A percentile compares a stretch with the other conserved stretches of the same genome.
Conservation (phyloP, 2,329 filamentous ascomycete species). For the Diaporthe sp. region DNA sequence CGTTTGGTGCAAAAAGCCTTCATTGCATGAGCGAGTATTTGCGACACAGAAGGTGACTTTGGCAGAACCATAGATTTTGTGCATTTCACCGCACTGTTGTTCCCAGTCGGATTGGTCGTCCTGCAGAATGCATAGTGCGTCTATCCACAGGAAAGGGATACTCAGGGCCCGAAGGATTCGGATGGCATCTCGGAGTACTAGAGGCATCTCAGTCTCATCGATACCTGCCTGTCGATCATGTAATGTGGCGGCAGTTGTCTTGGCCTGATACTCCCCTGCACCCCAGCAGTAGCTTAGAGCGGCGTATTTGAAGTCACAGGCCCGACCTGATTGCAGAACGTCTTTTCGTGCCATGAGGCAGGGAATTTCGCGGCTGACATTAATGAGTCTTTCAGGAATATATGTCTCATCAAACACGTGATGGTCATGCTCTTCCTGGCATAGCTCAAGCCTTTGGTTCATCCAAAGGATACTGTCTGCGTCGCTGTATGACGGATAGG, state of each 20-base stretch:
- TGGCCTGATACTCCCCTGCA: background rate
- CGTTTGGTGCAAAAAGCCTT: background rate
- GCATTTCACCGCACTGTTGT: background rate
- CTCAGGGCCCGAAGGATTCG: background rate
- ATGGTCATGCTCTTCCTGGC: background rate
- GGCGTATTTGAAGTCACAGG: background rate
- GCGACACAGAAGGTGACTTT: background rate
- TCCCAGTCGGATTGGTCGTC: background rate
- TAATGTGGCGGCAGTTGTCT: background rate
- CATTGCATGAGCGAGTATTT: background rate
- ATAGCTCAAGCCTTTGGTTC: background rate
- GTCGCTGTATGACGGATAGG: background rate
- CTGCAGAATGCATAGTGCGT: background rate
- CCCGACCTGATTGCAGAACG: too few relatives aligned
- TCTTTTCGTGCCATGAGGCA: background rate
- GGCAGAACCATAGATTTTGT: background rate
- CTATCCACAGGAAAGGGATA: background rate
- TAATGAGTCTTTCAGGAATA: background rate
- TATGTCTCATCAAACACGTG: background rate
- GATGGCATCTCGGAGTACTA: background rate
- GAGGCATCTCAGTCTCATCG: background rate
- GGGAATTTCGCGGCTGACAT: background rate
- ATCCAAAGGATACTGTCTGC: background rate
- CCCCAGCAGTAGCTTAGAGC: conserved; percentile 3
- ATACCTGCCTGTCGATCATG: background rate